Percentiles rank a stretch among this genome's conserved stretches.
phyloP scores from a whole-genome alignment of 768 basidiomycete genomes.

The Cyclocybe aegerita region DNA sequence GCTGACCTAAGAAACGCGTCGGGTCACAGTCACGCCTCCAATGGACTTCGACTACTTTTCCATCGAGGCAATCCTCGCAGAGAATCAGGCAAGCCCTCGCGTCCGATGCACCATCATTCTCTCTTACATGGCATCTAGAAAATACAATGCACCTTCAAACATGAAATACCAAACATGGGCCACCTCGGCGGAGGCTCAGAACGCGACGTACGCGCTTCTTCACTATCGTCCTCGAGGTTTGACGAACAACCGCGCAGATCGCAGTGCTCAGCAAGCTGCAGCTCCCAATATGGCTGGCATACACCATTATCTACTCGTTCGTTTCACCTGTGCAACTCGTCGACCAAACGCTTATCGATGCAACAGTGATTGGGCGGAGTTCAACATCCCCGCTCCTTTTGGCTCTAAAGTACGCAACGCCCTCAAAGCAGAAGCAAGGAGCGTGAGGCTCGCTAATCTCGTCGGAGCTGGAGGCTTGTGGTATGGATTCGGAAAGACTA shows the following conservation, averaged over 20 bases:
- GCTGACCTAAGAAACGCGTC: constrained; percentile 13
- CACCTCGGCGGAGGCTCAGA: constrained; percentile 87
- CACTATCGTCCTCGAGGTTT: neutral
- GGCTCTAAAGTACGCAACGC: constrained; percentile 78
- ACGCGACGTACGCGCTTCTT: constrained; percentile 59
- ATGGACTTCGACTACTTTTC: constrained; percentile 96
- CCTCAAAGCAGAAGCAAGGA: constrained; percentile 83
- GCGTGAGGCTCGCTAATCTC: constrained; percentile 78
- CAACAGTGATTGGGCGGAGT: constrained; percentile 82
- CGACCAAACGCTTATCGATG: constrained; percentile 4
- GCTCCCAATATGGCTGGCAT: constrained; percentile 90
- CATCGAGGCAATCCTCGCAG: constrained; percentile 86
- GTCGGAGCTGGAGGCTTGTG: constrained; percentile 88
- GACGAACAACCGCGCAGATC: constrained; percentile 49
- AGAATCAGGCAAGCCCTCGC: constrained; percentile 67
- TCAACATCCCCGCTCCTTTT: constrained; percentile 81
- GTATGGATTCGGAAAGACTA: constrained; percentile 89
- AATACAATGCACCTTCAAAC: constrained; percentile 90
- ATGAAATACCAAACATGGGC: constrained; percentile 82
- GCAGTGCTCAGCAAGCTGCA: constrained; percentile 73
- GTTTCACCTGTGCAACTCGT: constrained; percentile 12
- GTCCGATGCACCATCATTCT: neutral
- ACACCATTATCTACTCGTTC: constrained; percentile 81
- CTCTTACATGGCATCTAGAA: constrained; percentile 48
- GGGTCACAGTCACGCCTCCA: constrained; percentile 11